Evolutionary conservation across 2,329 filamentous ascomycete genomes (phyloP).

Genomic region (Emmonsiellopsis sp.): DNA sequence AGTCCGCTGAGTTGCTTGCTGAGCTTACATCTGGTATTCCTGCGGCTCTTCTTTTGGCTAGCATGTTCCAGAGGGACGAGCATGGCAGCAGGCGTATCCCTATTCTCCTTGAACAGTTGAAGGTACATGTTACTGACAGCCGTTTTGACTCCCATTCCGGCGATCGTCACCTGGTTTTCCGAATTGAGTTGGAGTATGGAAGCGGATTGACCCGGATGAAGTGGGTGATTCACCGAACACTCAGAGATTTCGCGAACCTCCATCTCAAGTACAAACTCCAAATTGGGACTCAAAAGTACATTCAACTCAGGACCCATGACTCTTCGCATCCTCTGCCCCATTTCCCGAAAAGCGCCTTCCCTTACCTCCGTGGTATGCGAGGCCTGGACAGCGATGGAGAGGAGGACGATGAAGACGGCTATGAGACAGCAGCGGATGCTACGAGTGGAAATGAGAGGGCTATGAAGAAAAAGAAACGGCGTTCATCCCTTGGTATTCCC

Average conservation of each 20-base stretch:
- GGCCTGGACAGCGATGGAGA: constrained; percentile 72
- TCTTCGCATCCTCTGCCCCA: constrained; percentile 71
- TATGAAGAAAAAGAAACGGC: constrained; percentile 41
- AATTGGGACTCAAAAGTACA: constrained; percentile 72
- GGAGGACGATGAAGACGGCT: constrained; percentile 43
- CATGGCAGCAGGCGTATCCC: constrained; percentile 92
- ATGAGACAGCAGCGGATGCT: constrained; percentile 51
- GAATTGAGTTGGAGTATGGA: constrained; percentile 90
- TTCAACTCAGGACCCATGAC: constrained; percentile 60
- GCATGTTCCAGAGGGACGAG: constrained; percentile 96
- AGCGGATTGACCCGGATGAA: constrained; percentile 93
- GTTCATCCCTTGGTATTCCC: constrained; percentile 48
- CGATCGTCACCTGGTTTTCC: constrained; percentile 73
- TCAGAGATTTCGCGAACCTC: constrained; percentile 84
- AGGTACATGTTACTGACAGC: constrained; percentile 77
- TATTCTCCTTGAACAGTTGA: constrained; percentile 88
- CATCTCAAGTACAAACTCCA: constrained; percentile 90
- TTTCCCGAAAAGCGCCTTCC: constrained; percentile 82
- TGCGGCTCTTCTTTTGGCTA: constrained; percentile 86
- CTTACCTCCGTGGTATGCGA: constrained; percentile 74
- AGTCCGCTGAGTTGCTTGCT: constrained; percentile 92
- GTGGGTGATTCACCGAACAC: constrained; percentile 81
- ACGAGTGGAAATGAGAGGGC: constrained; percentile 59
- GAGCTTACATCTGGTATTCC: constrained; percentile 88
- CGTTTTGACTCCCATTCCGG: constrained; percentile 50